Evolutionary conservation across 306 rosid species (phyloP), one percentile per base, ranked within the genome.

Genomic region (Quercus parvula): DNA sequence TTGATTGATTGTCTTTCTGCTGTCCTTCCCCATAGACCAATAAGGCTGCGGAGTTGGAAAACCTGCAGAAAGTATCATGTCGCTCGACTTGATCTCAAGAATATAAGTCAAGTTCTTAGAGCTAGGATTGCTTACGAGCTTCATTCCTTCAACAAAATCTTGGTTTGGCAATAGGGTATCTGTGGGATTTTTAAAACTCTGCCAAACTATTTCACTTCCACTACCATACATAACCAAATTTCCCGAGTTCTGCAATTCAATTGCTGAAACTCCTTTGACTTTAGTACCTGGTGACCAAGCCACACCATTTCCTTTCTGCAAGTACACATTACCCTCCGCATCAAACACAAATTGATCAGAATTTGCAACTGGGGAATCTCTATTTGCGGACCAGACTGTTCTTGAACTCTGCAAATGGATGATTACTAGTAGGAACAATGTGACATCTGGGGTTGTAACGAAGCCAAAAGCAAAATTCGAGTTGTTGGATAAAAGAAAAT

Each of bases 111-210:
- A 77, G 76, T 93, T 89, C 54, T 82, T 87, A 1, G 68, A 4
- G 52, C 77, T 76, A 56, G 90, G 87, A 56, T 89, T 83, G 77
- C 96, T 93, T 22, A 79, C 75, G 56, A 93, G 94, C 75, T 75
- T 93, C 94, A 91, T 89, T 52, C 99, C 99, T 78, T 89, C 89
- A 1, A 18, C 72, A 81, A 90, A 90, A n/a, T 87, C 86, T 82
- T 95, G 99, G 38, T 54, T 76, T 78, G 93, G 88, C 56, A 93
- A 70, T 70, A 95, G 85, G 71, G 97, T 91, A 83, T 95, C 86
- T 4, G 98, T 91, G 22, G 99, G 99, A 77, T 91, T 89, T 62
- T 77, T 74, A 79, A 95, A 95, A 90, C 99, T 95, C 82, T 91
- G 88, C 99, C 99, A 95, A 76, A 90, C 71, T 4, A 84, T 31